A percentile compares a stretch with the other conserved stretches of the same genome.
These are phyloP conservation scores for Scedosporium boydii DNA, from an alignment of 2,329 filamentous ascomycete genomes.

Conservation along the genomic window DNA sequence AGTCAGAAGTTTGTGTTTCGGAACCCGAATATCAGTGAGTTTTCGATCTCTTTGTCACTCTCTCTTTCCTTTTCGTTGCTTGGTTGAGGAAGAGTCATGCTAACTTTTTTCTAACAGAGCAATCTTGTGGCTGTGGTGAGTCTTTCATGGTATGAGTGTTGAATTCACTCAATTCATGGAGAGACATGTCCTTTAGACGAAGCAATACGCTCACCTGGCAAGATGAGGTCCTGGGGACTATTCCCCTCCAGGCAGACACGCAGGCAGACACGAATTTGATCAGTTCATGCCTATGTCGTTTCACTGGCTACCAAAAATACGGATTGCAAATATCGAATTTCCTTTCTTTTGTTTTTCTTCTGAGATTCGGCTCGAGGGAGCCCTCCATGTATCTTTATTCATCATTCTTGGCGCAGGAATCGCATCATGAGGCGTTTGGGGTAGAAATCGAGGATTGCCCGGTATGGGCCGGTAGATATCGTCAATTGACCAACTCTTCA, in stretches of 20 bases:
- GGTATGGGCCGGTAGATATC: not conserved
- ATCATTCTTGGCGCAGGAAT: not conserved
- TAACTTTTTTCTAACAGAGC: slow-evolving; percentile 49
- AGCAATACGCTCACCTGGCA: not conserved
- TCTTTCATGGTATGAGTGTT: slow-evolving; percentile 70
- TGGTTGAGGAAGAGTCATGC: not conserved
- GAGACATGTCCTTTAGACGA: not conserved
- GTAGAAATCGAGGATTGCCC: not conserved
- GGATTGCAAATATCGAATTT: not conserved
- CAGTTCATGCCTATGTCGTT: no score
- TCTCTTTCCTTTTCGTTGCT: not conserved
- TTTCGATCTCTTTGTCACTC: not conserved
- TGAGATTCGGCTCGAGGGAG: not conserved
- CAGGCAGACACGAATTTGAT: no score
- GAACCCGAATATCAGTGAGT: slow-evolving; percentile 97
- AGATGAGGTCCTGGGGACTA: not conserved
- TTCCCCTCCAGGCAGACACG: no score
- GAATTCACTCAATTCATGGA: no score
- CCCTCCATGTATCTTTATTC: not conserved
- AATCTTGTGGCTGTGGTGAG: slow-evolving; percentile 92
- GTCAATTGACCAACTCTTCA: not conserved
- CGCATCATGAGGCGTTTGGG: not conserved
- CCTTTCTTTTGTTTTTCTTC: not conserved
- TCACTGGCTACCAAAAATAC: no score
- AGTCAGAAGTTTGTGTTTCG: slow-evolving; percentile 87